A percentile compares a stretch with the other conserved stretches of the same genome.
Conservation (phyloP, 2,329 filamentous ascomycete species). For the Colletotrichum spinosum region DNA sequence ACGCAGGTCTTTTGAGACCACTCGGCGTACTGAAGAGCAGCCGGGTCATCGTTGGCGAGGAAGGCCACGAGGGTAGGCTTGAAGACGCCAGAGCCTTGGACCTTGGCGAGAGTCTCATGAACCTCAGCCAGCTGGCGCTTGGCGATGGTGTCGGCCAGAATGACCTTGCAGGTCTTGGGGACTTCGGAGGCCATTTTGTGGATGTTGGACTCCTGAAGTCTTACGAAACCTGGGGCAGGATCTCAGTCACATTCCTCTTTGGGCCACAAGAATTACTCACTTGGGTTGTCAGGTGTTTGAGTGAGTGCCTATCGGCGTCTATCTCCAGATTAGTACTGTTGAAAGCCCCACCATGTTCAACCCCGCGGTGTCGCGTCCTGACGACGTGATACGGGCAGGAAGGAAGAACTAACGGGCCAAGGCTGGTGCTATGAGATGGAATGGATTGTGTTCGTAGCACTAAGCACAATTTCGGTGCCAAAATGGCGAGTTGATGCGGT, state of each 20-base stretch:
- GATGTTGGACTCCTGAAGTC: background rate
- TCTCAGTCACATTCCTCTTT: background rate
- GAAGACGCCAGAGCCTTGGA: constrained; percentile 66
- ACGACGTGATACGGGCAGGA: background rate
- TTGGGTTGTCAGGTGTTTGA: constrained; percentile 3
- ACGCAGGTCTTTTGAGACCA: constrained; percentile 97
- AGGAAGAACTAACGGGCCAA: constrained; percentile 17
- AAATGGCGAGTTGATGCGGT: constrained; percentile 1
- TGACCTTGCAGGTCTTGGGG: constrained; percentile 87
- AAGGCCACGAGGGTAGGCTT: constrained; percentile 89
- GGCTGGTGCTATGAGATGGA: background rate
- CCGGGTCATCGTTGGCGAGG: constrained; percentile 90
- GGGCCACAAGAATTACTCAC: constrained; percentile 8
- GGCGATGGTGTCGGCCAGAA: constrained; percentile 88
- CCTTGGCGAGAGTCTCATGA: constrained; percentile 76
- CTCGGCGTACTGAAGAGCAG: constrained; percentile 92
- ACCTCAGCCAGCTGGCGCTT: constrained; percentile 85
- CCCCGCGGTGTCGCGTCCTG: constrained; percentile 28
- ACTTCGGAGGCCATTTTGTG: constrained; percentile 54
- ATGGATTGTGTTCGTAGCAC: background rate
- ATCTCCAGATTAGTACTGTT: constrained; percentile 31
- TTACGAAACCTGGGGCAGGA: background rate
- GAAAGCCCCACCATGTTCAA: constrained; percentile 35
- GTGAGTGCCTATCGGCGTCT: constrained; percentile 33
- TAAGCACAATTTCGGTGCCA: background rate